Conservation (phyloP, 78 protist genomes). For the Emiliania huxleyi region DNA sequence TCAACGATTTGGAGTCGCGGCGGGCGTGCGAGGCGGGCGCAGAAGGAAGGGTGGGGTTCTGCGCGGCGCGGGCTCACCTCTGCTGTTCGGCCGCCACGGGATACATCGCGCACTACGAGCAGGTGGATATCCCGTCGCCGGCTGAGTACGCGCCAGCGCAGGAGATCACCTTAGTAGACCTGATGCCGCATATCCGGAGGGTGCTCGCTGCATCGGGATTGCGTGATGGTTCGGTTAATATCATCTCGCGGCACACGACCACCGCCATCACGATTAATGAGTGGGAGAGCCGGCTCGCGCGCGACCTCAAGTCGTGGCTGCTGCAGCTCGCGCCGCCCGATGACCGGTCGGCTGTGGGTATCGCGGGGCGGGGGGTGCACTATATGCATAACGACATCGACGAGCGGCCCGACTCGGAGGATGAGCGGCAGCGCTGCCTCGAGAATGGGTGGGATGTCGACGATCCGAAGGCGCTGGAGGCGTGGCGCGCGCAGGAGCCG, state of each 20-base stretch:
- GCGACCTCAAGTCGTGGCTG: neutral
- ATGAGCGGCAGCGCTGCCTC: neutral
- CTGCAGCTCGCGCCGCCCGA: neutral
- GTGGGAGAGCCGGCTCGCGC: slow-evolving; percentile 13
- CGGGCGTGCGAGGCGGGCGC: too few species aligned
- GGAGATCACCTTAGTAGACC: neutral
- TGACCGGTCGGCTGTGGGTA: neutral
- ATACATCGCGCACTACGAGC: too few species aligned
- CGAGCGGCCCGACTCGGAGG: neutral
- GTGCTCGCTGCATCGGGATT: neutral
- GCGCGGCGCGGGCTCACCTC: too few species aligned
- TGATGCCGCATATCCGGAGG: neutral
- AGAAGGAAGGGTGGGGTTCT: too few species aligned
- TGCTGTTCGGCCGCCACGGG: too few species aligned
- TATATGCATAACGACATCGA: slow-evolving; percentile 29
- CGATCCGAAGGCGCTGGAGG: neutral
- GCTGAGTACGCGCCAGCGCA: too few species aligned
- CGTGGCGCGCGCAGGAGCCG: slow-evolving; percentile 28
- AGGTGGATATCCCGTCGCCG: too few species aligned
- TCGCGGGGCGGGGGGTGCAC: neutral
- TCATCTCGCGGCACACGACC: slow-evolving; percentile 43
- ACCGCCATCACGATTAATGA: slow-evolving; percentile 39
- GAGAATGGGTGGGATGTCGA: neutral
- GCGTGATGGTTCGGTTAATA: neutral
- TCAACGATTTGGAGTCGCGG: too few species aligned